phyloP scores from a whole-genome alignment of 2,329 filamentous ascomycete genomes.

The Periconia sp. region DNA sequence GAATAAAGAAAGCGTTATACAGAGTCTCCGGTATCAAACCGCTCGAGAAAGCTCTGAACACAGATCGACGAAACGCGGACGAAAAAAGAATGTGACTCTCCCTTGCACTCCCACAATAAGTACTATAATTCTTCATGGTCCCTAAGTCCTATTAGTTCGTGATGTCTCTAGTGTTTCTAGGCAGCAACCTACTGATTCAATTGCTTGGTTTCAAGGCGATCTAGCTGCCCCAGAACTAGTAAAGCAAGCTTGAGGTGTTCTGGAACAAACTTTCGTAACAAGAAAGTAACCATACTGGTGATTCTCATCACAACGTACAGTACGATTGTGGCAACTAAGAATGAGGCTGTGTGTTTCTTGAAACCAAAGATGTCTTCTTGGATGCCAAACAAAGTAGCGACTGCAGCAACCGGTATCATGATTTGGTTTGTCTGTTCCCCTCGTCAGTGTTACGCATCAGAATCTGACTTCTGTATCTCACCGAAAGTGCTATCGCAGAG shows the following conservation, averaged over 20 bases:
- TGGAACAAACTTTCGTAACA: neutral
- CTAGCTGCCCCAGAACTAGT: neutral
- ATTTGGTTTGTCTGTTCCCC: conserved; percentile 9
- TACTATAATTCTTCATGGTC: no score
- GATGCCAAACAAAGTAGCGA: conserved; percentile 14
- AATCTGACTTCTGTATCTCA: neutral
- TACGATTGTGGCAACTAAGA: conserved; percentile 5
- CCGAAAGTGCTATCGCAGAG: conserved; percentile 8
- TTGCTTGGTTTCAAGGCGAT: neutral
- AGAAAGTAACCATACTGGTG: neutral
- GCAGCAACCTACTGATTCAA: no score
- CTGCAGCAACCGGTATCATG: conserved; percentile 10
- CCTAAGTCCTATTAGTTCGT: no score
- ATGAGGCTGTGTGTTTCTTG: conserved; percentile 4
- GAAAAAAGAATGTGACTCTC: no score
- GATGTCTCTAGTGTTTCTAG: no score
- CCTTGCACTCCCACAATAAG: no score
- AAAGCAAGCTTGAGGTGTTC: neutral
- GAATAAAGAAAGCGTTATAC: no score
- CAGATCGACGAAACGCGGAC: no score
- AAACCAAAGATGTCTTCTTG: conserved; percentile 13
- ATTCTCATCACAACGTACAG: conserved; percentile 3
- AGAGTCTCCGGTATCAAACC: no score
- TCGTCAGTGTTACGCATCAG: neutral
- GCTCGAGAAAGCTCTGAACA: no score